Evolutionary conservation across 1,139 yeast species (phyloP), one percentile per base, ranked within the genome.

Genomic region (Yamadazyma taylorii): DNA sequence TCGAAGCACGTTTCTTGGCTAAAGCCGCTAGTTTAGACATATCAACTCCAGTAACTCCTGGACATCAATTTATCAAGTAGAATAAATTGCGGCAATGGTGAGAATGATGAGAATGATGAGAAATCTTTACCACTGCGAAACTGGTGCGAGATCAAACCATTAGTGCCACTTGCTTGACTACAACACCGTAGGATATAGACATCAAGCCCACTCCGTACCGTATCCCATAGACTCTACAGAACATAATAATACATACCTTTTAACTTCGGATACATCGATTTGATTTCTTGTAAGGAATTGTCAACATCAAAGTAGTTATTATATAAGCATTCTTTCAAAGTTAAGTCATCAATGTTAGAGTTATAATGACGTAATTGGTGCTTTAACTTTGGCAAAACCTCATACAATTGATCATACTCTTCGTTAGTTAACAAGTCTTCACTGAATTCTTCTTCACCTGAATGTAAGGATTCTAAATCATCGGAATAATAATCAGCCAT

Each of bases 241-340:
- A 5, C 21, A 5, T 6, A 6, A 19, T 19, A 10, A 58, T 61
- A 69, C 77, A 48, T 71, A 72, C 77, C 66, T 55, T 63, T 72
- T 42, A 65, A 63, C 41, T 52, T 58, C 4, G 60, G 56, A 47
- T 55, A 73, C 50, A 61, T 64, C 34, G 69, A 58, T 48, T 73
- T 74, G 38, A 85, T 55, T 44, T 79, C 83, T 26, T 60, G 66
- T 10, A 79, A 51, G 0, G 87, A 58, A n/a, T 72, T 69, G 3
- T 71, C 77, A 6, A 79, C 50, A 34, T 78, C 81, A 52, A 77
- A 77, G 54, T 81, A 80, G 50, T 79, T 77, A 48, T 66, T 69
- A 69, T 81, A 81, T 11, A 85, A 64, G 0, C 81, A 66, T 45
- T 81, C 85, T 47, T 79, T 76, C 42, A 85, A 60, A 33, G 73